Evolutionary conservation across 2,329 filamentous ascomycete genomes (phyloP).

Genomic region (Pyrenophora graminea): DNA sequence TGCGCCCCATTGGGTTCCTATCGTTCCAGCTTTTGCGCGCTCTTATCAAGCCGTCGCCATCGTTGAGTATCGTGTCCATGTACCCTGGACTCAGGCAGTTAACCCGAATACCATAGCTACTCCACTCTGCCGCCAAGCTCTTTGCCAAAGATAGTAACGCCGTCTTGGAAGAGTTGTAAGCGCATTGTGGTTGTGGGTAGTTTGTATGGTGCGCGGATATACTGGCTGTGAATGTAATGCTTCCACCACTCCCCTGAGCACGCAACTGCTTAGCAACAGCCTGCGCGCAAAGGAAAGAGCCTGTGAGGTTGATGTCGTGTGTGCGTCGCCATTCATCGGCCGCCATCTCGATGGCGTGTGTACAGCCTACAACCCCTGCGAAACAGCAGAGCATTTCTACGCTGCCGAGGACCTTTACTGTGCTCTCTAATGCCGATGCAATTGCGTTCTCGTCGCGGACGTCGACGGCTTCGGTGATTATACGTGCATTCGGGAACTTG

Average conservation of each 20-base stretch:
- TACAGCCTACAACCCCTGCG: slow-evolving; percentile 69
- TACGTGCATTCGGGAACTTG: slow-evolving; percentile 60
- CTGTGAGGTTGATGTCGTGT: slow-evolving; percentile 73
- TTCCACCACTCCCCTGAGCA: slow-evolving; percentile 56
- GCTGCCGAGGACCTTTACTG: slow-evolving; percentile 52
- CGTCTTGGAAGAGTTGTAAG: slow-evolving; percentile 75
- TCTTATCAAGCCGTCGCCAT: slow-evolving; percentile 61
- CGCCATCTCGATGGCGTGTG: slow-evolving; percentile 63
- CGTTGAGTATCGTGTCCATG: slow-evolving; percentile 77
- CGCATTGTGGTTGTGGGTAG: slow-evolving; percentile 71
- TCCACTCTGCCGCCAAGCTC: slow-evolving; percentile 74
- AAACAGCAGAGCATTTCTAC: slow-evolving; percentile 66
- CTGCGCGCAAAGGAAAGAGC: slow-evolving; percentile 71
- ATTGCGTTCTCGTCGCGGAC: slow-evolving; percentile 61
- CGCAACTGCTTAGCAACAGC: slow-evolving; percentile 57
- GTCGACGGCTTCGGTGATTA: slow-evolving; percentile 60
- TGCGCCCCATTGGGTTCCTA: slow-evolving; percentile 66
- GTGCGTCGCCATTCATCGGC: slow-evolving; percentile 64
- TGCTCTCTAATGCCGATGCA: slow-evolving; percentile 43
- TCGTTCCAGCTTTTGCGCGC: slow-evolving; percentile 61
- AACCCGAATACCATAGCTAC: slow-evolving; percentile 68
- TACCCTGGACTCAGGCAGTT: slow-evolving; percentile 75
- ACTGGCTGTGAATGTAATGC: slow-evolving; percentile 68
- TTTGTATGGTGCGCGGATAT: slow-evolving; percentile 72
- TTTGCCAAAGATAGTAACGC: slow-evolving; percentile 66